Evolutionary conservation across 129 eudicot genomes (phyloP).

Genomic region (Saposhnikovia divaricata): DNA sequence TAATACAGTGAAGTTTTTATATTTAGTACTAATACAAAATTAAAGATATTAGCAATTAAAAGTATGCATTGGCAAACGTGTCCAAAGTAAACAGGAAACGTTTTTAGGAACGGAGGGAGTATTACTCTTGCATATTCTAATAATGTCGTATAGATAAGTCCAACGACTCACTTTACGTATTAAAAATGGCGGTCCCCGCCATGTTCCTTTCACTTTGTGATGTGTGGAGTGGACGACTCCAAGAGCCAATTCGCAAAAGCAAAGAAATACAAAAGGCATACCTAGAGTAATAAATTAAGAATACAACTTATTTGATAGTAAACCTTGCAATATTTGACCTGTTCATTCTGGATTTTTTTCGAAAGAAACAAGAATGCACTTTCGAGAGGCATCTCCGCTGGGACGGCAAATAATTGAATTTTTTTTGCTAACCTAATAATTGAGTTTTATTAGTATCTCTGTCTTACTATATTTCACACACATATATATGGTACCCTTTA

Average conservation of each 20-base stretch:
- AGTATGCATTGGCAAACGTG: no score
- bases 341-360: background rate
- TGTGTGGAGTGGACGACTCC: background rate
- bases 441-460: no score
- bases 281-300: no score
- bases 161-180: slow-evolving; percentile 2
- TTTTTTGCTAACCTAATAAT: no score
- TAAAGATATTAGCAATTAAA: no score
- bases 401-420: background rate
- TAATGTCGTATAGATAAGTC: background rate
- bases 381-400: background rate
- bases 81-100: no score
- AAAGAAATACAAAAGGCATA: background rate
- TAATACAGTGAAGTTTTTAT: no score
- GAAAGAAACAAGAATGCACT: background rate
- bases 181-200: background rate
- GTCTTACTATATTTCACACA: no score
- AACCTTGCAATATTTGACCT: background rate
- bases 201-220: background rate
- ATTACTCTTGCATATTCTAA: background rate
- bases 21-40: no score
- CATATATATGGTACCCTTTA: no score
- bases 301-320: background rate
- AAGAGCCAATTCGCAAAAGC: background rate
- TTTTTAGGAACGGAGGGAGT: no score